Conservation (phyloP, 306 rosid genomes). For the Comarum palustre region DNA sequence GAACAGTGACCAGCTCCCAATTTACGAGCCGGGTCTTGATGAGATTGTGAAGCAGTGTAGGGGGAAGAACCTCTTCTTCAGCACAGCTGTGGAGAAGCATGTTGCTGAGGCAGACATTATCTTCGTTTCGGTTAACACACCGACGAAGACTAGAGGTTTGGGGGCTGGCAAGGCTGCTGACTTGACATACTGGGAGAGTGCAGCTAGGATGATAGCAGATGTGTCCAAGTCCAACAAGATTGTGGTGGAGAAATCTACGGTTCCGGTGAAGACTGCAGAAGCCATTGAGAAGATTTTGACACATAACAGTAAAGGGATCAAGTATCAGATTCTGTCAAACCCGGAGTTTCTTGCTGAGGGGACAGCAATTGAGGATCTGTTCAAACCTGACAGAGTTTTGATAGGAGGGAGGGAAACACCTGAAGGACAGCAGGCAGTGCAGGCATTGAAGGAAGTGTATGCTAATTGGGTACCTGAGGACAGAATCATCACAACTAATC, state of each 20-base stretch:
- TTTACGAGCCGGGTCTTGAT: conserved; percentile 77
- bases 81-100: conserved; percentile 69
- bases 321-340: conserved; percentile 64
- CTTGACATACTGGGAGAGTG: conserved; percentile 83
- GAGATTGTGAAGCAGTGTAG: conserved; percentile 65
- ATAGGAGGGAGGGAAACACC: conserved; percentile 67
- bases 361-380: conserved; percentile 70
- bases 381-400: conserved; percentile 64
- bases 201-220: conserved; percentile 75
- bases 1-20: conserved; percentile 75
- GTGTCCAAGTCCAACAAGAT: conserved; percentile 61
- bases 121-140: conserved; percentile 75
- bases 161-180: conserved; percentile 90
- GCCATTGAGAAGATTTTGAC: conserved; percentile 61
- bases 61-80: conserved; percentile 72
- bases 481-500: conserved; percentile 61
- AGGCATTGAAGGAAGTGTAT: conserved; percentile 54
- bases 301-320: conserved; percentile 56
- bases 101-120: conserved; percentile 69
- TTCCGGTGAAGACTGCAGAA: conserved; percentile 80
- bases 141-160: conserved; percentile 63
- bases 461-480: conserved; percentile 75
- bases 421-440: conserved; percentile 54
- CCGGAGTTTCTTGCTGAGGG: conserved; percentile 92
- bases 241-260: conserved; percentile 86